These are phyloP conservation scores for Eutrema salsugineum DNA, from an alignment of 441 rosid genomes.

Conservation along the genomic window DNA sequence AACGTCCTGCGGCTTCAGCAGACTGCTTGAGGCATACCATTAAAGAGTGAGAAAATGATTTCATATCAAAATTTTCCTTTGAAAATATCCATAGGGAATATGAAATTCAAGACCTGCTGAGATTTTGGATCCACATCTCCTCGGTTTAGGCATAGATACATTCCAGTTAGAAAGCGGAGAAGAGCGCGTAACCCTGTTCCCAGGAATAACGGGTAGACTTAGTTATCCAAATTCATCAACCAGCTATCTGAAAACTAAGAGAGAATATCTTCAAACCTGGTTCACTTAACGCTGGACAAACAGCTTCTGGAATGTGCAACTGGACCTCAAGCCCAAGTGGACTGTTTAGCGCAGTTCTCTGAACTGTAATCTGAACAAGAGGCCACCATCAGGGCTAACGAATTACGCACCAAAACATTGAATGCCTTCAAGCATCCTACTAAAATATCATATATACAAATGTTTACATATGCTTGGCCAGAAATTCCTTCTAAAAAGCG, in stretches of 20 bases:
- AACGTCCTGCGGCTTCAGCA: slow-evolving; percentile 91
- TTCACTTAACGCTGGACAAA: slow-evolving; percentile 98
- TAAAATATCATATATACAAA: slow-evolving; percentile 15
- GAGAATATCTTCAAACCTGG: slow-evolving; percentile 58
- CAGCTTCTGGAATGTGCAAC: slow-evolving; percentile 88
- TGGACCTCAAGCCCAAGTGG: slow-evolving; percentile 99
- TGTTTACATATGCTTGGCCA: slow-evolving; percentile 89
- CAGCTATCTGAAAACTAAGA: slow-evolving; percentile 3
- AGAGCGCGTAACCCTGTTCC: slow-evolving; percentile 94
- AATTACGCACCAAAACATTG: slow-evolving; percentile 5
- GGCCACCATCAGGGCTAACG: slow-evolving; percentile 24
- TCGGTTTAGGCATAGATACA: slow-evolving; percentile 88
- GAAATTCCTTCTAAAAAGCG: slow-evolving; percentile 96
- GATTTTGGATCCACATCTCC: slow-evolving; percentile 89
- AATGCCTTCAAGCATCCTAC: slow-evolving; percentile 6
- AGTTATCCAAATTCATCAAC: slow-evolving; percentile 8
- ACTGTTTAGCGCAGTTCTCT: slow-evolving; percentile 87
- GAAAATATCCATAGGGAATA: not conserved
- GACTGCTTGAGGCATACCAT: slow-evolving; percentile 50
- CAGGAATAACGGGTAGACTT: slow-evolving; percentile 18
- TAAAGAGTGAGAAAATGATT: slow-evolving; percentile 19
- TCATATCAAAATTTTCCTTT: not conserved
- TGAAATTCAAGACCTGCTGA: slow-evolving; percentile 62
- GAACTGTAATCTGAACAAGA: slow-evolving; percentile 78
- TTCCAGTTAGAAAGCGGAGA: slow-evolving; percentile 94